Conservation (phyloP, 169 alveolate species). For the Plasmodium fragile region DNA sequence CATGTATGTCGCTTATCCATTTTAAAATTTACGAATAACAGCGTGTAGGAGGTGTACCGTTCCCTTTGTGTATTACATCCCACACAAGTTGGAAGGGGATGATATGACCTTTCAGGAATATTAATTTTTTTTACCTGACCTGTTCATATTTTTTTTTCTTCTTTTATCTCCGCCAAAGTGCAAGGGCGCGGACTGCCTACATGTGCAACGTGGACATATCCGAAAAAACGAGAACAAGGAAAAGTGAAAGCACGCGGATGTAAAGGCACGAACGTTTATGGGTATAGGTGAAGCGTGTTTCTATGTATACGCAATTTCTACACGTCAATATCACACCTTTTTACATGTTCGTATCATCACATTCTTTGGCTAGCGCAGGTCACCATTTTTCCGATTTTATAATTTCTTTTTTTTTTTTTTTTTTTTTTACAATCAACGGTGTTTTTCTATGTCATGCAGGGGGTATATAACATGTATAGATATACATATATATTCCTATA, state of each 20-base stretch:
- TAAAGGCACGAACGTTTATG: neutral
- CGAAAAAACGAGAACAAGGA: neutral
- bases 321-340: neutral
- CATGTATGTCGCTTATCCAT: neutral
- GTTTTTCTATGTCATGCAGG: neutral
- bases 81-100: neutral
- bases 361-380: neutral
- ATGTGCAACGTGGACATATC: neutral
- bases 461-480: neutral
- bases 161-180: neutral
- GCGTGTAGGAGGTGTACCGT: neutral
- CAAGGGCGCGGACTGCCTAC: neutral
- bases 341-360: neutral
- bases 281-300: neutral
- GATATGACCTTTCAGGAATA: neutral
- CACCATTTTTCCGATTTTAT: neutral
- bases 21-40: neutral
- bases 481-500: neutral
- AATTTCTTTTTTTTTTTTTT: neutral
- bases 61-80: neutral
- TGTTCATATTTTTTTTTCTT: neutral
- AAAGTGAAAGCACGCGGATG: neutral
- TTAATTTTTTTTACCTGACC: neutral
- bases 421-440: neutral
- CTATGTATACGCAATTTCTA: neutral